These are phyloP conservation scores for Cladorrhinum sp. DNA, from an alignment of 2,329 filamentous ascomycete species.

Conservation along the genomic window DNA sequence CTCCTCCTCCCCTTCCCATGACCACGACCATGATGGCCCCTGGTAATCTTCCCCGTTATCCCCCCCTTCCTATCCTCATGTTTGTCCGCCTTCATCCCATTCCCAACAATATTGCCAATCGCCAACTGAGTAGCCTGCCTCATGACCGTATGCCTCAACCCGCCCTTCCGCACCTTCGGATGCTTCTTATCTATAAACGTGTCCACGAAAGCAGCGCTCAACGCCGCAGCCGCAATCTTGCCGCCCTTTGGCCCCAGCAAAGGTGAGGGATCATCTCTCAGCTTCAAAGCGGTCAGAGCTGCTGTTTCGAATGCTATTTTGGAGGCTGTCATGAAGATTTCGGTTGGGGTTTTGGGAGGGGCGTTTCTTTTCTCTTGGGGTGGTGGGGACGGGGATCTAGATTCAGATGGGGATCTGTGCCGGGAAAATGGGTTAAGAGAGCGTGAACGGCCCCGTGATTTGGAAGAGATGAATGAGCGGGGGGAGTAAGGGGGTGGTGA, in stretches of 20 bases:
- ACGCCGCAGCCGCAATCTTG: conserved; percentile 24
- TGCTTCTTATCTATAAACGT: conserved; percentile 25
- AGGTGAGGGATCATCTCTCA: conserved; percentile 27
- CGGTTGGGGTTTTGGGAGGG: background rate
- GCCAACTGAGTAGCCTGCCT: conserved; percentile 29
- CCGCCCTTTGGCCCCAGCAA: conserved; percentile 27
- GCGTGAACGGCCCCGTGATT: background rate
- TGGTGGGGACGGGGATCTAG: background rate
- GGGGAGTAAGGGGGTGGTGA: background rate
- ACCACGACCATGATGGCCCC: too few species aligned
- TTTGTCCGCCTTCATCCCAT: background rate
- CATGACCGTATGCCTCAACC: conserved; percentile 23
- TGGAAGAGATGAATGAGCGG: background rate
- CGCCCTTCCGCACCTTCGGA: conserved; percentile 24
- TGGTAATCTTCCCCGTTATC: background rate
- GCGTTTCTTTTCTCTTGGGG: background rate
- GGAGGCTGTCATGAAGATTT: conserved; percentile 16
- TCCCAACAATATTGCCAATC: conserved; percentile 24
- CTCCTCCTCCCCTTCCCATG: background rate
- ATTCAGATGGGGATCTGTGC: conserved; percentile 1
- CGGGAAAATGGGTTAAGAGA: background rate
- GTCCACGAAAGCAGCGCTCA: conserved; percentile 26
- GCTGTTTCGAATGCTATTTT: conserved; percentile 25
- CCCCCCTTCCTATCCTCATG: background rate
- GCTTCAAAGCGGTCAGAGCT: conserved; percentile 27